These are phyloP conservation scores for Coriaria nepalensis DNA, from an alignment of 306 rosid species.

Conservation along the genomic window DNA sequence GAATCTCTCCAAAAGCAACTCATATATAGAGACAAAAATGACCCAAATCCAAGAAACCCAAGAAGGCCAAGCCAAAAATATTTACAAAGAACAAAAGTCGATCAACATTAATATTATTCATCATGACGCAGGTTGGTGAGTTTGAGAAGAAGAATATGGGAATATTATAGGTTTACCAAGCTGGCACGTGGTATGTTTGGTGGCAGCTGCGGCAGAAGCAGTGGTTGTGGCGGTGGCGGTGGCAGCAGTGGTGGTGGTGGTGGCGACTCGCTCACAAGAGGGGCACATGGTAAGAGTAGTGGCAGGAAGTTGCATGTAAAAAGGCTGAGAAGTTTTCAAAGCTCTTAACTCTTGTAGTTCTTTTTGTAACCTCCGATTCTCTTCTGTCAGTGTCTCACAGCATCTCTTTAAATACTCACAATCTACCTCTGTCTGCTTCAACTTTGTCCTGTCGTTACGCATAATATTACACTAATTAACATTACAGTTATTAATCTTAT, in stretches of 20 bases:
- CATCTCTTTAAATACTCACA: constrained; percentile 87
- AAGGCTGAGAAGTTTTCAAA: constrained; percentile 67
- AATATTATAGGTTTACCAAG: constrained; percentile 19
- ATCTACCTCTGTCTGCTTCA: constrained; percentile 97
- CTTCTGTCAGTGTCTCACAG: constrained; percentile 81
- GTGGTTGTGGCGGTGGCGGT: constrained; percentile 6
- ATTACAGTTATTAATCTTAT: no score
- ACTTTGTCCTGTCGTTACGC: constrained; percentile 61
- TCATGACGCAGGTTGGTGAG: constrained; percentile 32
- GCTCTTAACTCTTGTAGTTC: constrained; percentile 90
- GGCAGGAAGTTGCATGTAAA: constrained; percentile 88
- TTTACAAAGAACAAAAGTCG: constrained; percentile 7
- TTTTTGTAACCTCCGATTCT: constrained; percentile 83
- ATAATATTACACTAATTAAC: neutral
- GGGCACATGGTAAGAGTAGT: constrained; percentile 99
- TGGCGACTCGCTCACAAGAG: constrained; percentile 69
- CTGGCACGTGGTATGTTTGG: constrained; percentile 6
- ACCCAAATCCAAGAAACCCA: neutral
- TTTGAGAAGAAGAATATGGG: constrained; percentile 21
- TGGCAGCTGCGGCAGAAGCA: neutral
- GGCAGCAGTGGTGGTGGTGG: constrained; percentile 22
- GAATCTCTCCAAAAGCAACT: no score
- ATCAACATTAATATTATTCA: neutral
- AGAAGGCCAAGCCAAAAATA: constrained; percentile 16
- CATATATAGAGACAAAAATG: no score